Conservation (phyloP, 129 eudicot genomes). For the Helianthus tuberosus region DNA sequence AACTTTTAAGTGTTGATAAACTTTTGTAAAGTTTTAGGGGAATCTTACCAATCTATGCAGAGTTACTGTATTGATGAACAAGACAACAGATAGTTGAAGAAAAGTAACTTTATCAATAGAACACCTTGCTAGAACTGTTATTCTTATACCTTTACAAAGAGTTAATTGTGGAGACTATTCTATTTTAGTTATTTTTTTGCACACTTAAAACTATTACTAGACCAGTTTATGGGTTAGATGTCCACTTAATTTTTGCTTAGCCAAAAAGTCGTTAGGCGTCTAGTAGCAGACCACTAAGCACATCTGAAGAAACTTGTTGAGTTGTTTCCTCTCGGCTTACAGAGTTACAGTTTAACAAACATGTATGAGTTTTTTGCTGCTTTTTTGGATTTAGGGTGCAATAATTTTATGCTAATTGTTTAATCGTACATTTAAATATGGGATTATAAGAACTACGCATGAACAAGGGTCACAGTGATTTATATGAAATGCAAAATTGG, state of each 20-base stretch:
- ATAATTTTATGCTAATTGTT: neutral
- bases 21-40: neutral
- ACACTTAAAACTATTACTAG: neutral
- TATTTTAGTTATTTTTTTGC: neutral
- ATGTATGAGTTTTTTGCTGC: neutral
- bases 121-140: neutral
- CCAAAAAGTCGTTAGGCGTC: too few relatives aligned
- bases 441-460: constrained; percentile 2
- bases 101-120: neutral
- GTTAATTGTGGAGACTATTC: neutral
- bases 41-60: neutral
- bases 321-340: neutral
- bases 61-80: neutral
- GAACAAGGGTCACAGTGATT: constrained; percentile 12
- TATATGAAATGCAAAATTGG: neutral
- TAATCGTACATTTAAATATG: neutral
- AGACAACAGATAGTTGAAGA: neutral
- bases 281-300: neutral
- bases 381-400: neutral
- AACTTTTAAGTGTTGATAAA: neutral
- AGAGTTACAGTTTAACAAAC: neutral
- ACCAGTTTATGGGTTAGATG: neutral
- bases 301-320: neutral
- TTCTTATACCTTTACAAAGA: neutral
- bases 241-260: neutral